These are phyloP conservation scores for Scheffersomyces stipitis DNA, from an alignment of 805 yeast species.

Conservation along the genomic window DNA sequence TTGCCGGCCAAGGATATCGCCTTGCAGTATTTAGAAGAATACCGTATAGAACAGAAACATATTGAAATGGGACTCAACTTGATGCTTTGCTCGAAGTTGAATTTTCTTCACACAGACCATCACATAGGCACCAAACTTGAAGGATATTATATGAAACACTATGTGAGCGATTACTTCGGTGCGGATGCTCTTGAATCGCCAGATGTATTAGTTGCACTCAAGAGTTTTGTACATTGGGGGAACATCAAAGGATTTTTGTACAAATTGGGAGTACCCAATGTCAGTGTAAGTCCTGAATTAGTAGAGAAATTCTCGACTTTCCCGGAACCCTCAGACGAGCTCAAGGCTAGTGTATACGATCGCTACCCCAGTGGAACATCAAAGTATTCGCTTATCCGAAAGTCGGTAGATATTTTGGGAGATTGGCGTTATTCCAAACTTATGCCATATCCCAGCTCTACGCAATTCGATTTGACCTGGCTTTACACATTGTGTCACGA, in stretches of 20 bases:
- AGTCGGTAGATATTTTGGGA: slow-evolving; percentile 34
- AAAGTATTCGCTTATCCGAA: slow-evolving; percentile 42
- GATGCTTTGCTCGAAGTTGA: slow-evolving; percentile 46
- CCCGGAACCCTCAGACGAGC: slow-evolving; percentile 42
- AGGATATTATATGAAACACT: slow-evolving; percentile 41
- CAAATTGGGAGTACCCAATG: slow-evolving; percentile 38
- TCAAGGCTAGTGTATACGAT: slow-evolving; percentile 38
- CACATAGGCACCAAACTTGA: slow-evolving; percentile 52
- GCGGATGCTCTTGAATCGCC: slow-evolving; percentile 35
- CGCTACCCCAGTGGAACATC: slow-evolving; percentile 58
- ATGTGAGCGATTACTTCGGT: slow-evolving; percentile 41
- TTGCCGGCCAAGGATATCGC: slow-evolving; percentile 29
- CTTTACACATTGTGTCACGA: slow-evolving; percentile 41
- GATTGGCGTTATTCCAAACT: slow-evolving; percentile 39
- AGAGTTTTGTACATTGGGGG: slow-evolving; percentile 57
- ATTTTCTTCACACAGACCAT: slow-evolving; percentile 57
- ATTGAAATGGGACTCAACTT: slow-evolving; percentile 43
- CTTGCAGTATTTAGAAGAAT: slow-evolving; percentile 19
- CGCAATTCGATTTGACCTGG: slow-evolving; percentile 27
- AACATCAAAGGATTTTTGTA: slow-evolving; percentile 48
- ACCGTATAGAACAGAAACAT: slow-evolving; percentile 25
- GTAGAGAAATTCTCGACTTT: slow-evolving; percentile 32
- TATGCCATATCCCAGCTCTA: slow-evolving; percentile 32
- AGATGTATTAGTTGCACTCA: slow-evolving; percentile 46
- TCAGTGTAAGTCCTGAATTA: slow-evolving; percentile 32